Conservation (phyloP, 129 eudicot genomes). For the Silybum marianum region DNA sequence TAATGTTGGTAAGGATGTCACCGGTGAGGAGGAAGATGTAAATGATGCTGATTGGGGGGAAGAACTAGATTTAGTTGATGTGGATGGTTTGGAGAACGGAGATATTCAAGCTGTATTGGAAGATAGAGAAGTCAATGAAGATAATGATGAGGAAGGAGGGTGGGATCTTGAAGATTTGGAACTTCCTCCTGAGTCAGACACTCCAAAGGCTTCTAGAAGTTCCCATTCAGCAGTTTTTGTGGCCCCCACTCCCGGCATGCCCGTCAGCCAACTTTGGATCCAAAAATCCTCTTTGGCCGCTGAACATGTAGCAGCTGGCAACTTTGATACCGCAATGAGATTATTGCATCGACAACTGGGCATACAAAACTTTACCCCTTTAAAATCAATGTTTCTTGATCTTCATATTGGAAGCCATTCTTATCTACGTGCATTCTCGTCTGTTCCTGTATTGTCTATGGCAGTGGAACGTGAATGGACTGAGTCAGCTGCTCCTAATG, state of each 20-base stretch:
- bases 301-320: constrained; percentile 64
- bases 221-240: constrained; percentile 44
- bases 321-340: constrained; percentile 66
- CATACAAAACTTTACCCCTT: constrained; percentile 43
- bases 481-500: constrained; percentile 42
- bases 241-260: constrained; percentile 53
- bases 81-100: constrained; percentile 31
- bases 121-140: constrained; percentile 36
- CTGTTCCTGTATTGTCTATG: constrained; percentile 40
- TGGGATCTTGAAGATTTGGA: constrained; percentile 59
- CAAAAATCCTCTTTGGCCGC: constrained; percentile 61
- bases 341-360: constrained; percentile 59
- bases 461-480: constrained; percentile 48
- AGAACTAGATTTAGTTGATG: constrained; percentile 39
- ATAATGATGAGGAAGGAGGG: constrained; percentile 46
- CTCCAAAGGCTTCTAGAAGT: constrained; percentile 40
- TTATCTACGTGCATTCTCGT: constrained; percentile 38
- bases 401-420: constrained; percentile 48
- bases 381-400: constrained; percentile 46
- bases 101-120: constrained; percentile 21
- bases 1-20: constrained; percentile 28
- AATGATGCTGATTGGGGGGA: constrained; percentile 68
- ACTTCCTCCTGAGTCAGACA: constrained; percentile 44
- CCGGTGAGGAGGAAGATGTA: constrained; percentile 50
- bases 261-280: constrained; percentile 60